A percentile compares a stretch with the other conserved stretches of the same genome.
Conservation (phyloP, 2,329 filamentous ascomycete genomes). For the Albifimbria verrucaria region DNA sequence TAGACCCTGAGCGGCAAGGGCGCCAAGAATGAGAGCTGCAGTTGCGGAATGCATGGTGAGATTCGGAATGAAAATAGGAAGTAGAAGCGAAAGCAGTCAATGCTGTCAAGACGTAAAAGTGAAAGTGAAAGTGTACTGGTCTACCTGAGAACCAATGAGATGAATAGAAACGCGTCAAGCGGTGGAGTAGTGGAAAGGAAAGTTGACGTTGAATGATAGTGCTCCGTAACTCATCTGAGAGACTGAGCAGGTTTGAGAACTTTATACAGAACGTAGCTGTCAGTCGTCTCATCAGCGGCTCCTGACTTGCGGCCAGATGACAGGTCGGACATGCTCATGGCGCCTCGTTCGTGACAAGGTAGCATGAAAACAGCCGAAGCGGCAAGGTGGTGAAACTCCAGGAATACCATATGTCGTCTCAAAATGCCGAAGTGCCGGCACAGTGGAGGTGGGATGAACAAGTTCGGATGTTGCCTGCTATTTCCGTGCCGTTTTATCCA, state of each 20-base stretch:
- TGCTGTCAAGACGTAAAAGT: not conserved
- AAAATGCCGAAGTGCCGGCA: not conserved
- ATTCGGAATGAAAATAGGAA: not conserved
- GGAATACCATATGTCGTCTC: not conserved
- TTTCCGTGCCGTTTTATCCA: not conserved
- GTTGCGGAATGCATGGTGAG: not conserved
- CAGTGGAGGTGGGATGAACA: not conserved
- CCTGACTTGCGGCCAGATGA: not conserved
- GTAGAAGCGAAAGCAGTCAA: not conserved
- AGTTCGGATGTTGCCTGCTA: not conserved
- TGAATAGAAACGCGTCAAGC: constrained; percentile 5
- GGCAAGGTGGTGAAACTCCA: not conserved
- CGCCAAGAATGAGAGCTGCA: not conserved
- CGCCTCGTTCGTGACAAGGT: too few relatives aligned
- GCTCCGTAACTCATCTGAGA: too few relatives aligned
- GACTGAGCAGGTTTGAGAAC: not conserved
- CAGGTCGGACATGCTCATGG: too few relatives aligned
- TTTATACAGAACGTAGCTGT: not conserved
- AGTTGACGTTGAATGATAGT: not conserved
- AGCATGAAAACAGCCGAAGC: not conserved
- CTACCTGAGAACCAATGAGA: constrained; percentile 1
- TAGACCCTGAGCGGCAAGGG: not conserved
- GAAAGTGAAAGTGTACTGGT: not conserved
- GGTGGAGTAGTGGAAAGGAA: not conserved
- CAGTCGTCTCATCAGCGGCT: not conserved